phyloP scores from a whole-genome alignment of 148 eudicot genomes.

The Amaranthus palmeri region DNA sequence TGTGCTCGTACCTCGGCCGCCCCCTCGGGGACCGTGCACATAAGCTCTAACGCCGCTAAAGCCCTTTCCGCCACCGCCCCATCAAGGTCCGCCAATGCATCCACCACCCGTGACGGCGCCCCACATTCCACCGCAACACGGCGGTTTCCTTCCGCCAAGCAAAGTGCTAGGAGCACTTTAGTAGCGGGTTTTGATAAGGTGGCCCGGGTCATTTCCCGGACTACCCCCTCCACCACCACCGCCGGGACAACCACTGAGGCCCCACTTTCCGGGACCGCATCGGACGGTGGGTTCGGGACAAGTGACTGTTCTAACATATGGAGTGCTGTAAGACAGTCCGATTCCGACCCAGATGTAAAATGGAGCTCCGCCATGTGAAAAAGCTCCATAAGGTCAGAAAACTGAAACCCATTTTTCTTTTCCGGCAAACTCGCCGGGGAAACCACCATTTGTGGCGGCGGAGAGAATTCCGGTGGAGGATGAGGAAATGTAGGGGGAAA shows the following conservation, averaged over 20 bases:
- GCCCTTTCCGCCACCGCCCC: conserved; percentile 71
- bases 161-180: conserved; percentile 64
- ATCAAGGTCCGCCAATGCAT: conserved; percentile 64
- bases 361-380: conserved; percentile 66
- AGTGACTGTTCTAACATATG: conserved; percentile 61
- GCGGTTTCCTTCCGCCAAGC: conserved; percentile 61
- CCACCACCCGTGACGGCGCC: conserved; percentile 68
- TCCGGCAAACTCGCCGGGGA: conserved; percentile 10
- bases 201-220: conserved; percentile 33
- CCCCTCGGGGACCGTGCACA: conserved; percentile 75
- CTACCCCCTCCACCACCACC: conserved; percentile 51
- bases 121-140: conserved; percentile 70
- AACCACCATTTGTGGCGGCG: conserved; percentile 3
- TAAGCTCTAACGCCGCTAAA: conserved; percentile 68
- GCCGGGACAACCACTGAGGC: conserved; percentile 39
- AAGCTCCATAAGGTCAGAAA: conserved; percentile 37
- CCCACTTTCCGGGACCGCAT: conserved; percentile 22
- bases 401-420: conserved; percentile 12
- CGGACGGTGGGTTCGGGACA: conserved; percentile 50
- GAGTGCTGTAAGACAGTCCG: conserved; percentile 45
- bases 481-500: conserved; percentile 52
- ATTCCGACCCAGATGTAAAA: conserved; percentile 47
- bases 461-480: conserved; percentile 24
- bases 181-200: conserved; percentile 52
- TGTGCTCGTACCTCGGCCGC: conserved; percentile 70